Conservation (phyloP, 164 flowering plant genomes). For the Annona squamosa region DNA sequence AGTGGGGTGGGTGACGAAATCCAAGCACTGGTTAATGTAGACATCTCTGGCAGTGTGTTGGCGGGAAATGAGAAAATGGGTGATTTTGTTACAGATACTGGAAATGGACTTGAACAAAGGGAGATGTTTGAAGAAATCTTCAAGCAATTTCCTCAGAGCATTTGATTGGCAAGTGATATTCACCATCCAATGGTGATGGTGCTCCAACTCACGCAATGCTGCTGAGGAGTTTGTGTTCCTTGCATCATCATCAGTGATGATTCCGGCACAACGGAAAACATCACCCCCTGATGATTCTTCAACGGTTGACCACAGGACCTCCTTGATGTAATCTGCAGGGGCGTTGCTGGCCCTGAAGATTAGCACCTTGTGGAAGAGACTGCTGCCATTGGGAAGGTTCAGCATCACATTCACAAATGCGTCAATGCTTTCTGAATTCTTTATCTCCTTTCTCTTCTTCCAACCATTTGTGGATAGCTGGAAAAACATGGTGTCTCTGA, state of each 20-base stretch:
- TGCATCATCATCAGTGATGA: constrained; percentile 14
- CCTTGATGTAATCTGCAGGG: constrained; percentile 11
- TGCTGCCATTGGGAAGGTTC: constrained; percentile 25
- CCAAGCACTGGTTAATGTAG: constrained; percentile 12
- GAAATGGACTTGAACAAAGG: constrained; percentile 17
- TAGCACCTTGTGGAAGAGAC: constrained; percentile 21
- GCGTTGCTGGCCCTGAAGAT: constrained; percentile 9
- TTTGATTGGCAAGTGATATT: constrained; percentile 22
- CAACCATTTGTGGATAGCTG: constrained; percentile 23
- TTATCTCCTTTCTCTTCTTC: constrained; percentile 6
- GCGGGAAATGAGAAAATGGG: constrained; percentile 13
- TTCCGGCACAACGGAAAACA: constrained; percentile 20
- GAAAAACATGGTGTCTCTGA: constrained; percentile 21
- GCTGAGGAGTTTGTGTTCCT: not conserved
- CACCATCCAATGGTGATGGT: constrained; percentile 27
- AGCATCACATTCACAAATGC: constrained; percentile 14
- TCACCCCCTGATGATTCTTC: constrained; percentile 8
- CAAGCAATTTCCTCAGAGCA: constrained; percentile 13
- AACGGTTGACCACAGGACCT: constrained; percentile 10
- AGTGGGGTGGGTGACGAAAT: constrained; percentile 5
- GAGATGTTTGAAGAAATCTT: constrained; percentile 21
- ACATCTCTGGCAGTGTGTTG: constrained; percentile 2
- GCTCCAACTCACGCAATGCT: constrained; percentile 15
- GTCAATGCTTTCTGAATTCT: not conserved
- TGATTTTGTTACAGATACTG: constrained; percentile 15